These are phyloP conservation scores for Zygoascus ofunaensis DNA, from an alignment of 805 yeast species.

Conservation along the genomic window DNA sequence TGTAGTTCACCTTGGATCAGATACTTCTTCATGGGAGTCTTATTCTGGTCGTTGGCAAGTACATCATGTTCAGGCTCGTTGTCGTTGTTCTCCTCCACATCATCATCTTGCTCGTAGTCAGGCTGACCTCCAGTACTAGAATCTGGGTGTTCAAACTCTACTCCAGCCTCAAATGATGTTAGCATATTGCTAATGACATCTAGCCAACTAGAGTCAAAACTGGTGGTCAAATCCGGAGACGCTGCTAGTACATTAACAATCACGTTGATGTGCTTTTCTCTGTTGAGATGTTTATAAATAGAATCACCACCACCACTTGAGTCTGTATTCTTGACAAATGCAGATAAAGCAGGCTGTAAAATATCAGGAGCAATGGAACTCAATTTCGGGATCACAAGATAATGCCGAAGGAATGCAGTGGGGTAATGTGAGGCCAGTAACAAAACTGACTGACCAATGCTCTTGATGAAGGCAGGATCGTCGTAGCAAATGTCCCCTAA, in stretches of 20 bases:
- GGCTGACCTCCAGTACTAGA: background rate
- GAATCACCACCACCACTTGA: background rate
- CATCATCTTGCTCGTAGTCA: slow-evolving; percentile 1
- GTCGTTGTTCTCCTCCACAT: background rate
- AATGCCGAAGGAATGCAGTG: background rate
- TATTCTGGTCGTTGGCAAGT: no score
- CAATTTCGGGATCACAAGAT: background rate
- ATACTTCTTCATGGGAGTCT: no score
- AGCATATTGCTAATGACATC: background rate
- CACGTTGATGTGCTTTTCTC: background rate
- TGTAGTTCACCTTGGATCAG: background rate
- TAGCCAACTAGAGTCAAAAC: background rate
- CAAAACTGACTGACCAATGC: background rate
- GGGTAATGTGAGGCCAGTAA: background rate
- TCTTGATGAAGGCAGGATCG: background rate
- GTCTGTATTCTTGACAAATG: background rate
- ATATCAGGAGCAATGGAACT: background rate
- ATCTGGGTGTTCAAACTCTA: background rate
- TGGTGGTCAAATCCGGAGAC: background rate
- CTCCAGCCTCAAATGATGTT: background rate
- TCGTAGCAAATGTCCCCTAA: background rate
- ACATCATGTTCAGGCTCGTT: no score
- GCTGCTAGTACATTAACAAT: background rate
- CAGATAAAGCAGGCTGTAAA: background rate
- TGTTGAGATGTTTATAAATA: no score